These are phyloP conservation scores for Macrolepiota fuliginosa DNA, from an alignment of 768 basidiomycete genomes.

Conservation along the genomic window DNA sequence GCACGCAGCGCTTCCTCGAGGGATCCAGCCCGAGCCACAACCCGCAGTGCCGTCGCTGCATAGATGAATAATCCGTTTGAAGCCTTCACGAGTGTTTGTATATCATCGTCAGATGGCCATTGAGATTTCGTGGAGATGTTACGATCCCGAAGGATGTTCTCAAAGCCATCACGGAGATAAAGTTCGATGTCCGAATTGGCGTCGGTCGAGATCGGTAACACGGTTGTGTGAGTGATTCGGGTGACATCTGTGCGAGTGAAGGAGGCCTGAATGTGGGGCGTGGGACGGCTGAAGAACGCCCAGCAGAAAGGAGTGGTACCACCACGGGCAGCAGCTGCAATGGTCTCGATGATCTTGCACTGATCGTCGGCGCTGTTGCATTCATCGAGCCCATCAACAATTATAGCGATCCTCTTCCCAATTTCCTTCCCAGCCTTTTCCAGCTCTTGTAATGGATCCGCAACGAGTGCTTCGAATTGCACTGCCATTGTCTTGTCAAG, in stretches of 20 bases:
- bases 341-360: not conserved
- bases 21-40: not conserved
- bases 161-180: not conserved
- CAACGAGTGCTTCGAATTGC: not conserved
- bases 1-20: not conserved
- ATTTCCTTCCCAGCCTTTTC: not conserved
- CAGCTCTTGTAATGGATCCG: not conserved
- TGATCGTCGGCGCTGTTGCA: not conserved
- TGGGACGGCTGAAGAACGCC: conserved; percentile 4
- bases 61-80: not conserved
- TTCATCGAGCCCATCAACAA: conserved; percentile 4
- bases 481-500: not conserved
- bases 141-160: not conserved
- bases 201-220: too few relatives aligned
- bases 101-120: not conserved
- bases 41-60: not conserved
- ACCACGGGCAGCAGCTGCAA: not conserved
- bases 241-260: not conserved
- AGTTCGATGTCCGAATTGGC: too few relatives aligned
- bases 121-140: not conserved
- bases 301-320: not conserved
- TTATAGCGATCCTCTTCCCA: not conserved
- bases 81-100: not conserved
- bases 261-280: not conserved
- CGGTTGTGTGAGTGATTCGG: too few relatives aligned